Base-by-base conservation (phyloP, 768 basidiomycete species). In the Suillus paluster region DNA sequence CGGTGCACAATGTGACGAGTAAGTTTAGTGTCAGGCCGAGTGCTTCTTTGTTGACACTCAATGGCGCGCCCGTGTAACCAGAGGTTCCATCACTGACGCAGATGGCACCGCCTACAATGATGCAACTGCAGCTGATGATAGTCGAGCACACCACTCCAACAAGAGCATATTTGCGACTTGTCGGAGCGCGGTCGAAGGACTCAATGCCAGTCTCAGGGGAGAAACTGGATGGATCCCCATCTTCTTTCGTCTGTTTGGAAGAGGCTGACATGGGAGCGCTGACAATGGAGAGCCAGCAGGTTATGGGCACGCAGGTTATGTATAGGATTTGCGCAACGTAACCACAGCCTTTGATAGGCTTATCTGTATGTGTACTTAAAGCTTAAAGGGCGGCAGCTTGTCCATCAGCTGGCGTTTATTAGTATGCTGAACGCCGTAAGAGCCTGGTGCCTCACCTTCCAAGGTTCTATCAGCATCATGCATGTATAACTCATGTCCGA, bases 1-100 rank as follows among this genome's bases (percentile, higher is more conserved):
- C 73, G 17, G 72, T 74, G 34, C 73, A 75, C 5, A 60, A 49
- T 1, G 71, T 62, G 41, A 74, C 67, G 60, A 75, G 61, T n/a
- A 72, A 45, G 21, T 69, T 75, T 52, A 74, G 67, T 2, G 21
- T 70, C 8, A 75, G 63, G 42, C 23, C 39, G 30, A 74, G 42
- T 2, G 64, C 42, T 49, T 75, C 75, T 39, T n/a, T n/a, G n/a
- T n/a, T n/a, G n/a, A n/a, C n/a, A n/a, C n/a, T n/a, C n/a, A n/a
- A n/a, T n/a, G n/a, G n/a, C n/a, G n/a, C n/a, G n/a, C n/a, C n/a
- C n/a, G n/a, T n/a, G n/a, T n/a, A n/a, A 15, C 12, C 17, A 3
- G 52, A 67, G 60, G 53, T 62, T 60, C 42, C 14, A 2, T 15
- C 6, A 48, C 7, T 48, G 46, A 48, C 6, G 17, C 7, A 27